Base-by-base conservation (phyloP, 140 eudicot genomes). In the Stevia rebaudiana region DNA sequence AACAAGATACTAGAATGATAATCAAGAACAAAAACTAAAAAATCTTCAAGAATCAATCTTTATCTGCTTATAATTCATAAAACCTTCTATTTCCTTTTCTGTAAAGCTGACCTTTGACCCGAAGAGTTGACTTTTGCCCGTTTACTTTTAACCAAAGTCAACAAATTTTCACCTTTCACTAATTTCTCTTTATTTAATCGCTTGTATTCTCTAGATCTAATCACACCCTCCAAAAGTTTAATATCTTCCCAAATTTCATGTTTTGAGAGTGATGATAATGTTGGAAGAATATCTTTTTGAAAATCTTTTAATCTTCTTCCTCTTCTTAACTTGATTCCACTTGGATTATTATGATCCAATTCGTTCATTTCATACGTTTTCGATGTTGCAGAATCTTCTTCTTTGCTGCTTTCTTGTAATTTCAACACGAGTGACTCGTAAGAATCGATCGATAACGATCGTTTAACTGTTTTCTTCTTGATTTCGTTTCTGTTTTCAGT, bases 221-320 rank as follows among this genome's bases (percentile, higher is more conserved):
- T 69, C 21, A 70, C 95, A 64, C 82, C 82, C 31, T 85, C 81
- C 73, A 83, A 70, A 47, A 89, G 68, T 56, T 64, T 79, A 6
- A 89, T 63, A 74, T 89, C 97, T 68, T 89, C 97, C 67, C 74
- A 76, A 11, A 89, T 83, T 63, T 89, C 97, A 0, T 79, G 73
- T 64, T 73, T 68, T 12, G 86, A 74, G 59, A 89, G 89, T 19
- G 85, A 64, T 0, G 97, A 69, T 61, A 89, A 21, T 6, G 74
- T 51, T 1, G 97, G 95, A 50, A 89, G 79, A 74, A 89, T 64
- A 30, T 85, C 91, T 73, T 72, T 89, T 62, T 74, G 95, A 39
- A 89, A 89, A 76, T 89, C 85, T 62, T 81, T 89, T 56, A 85
- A 11, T 63, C 97, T 81, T 61, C 88, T 81, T 41, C 97, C 97